Evolutionary conservation across 2,329 filamentous ascomycete genomes (phyloP).

Genomic region (Verticillium klebahnii): DNA sequence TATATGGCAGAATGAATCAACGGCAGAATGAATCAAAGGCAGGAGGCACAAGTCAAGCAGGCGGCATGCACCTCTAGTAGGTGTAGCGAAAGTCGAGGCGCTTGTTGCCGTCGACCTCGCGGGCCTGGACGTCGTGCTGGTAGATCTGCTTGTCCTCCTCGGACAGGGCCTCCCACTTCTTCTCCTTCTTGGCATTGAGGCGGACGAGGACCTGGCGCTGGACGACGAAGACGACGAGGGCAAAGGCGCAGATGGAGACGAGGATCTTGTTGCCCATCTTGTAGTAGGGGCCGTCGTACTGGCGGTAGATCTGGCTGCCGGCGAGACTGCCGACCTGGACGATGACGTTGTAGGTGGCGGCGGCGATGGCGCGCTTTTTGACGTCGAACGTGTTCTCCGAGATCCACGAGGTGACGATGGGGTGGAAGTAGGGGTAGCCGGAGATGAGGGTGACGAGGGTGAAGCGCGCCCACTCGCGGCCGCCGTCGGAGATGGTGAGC

Average conservation of each 20-base stretch:
- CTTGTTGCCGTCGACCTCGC: conserved; percentile 44
- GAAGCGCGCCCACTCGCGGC: conserved; percentile 48
- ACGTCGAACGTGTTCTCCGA: conserved; percentile 45
- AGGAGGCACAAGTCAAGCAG: not conserved
- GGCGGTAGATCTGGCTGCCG: conserved; percentile 43
- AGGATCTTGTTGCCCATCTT: conserved; percentile 53
- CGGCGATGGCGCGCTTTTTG: conserved; percentile 42
- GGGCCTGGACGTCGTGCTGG: conserved; percentile 35
- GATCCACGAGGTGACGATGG: conserved; percentile 46
- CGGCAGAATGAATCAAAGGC: not conserved
- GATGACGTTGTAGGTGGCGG: conserved; percentile 43
- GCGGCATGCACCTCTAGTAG: conserved; percentile 24
- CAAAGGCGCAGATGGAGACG: conserved; percentile 45
- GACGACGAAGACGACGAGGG: conserved; percentile 43
- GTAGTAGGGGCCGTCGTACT: conserved; percentile 50
- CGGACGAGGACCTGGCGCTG: conserved; percentile 38
- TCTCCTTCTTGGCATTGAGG: conserved; percentile 45
- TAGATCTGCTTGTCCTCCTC: conserved; percentile 38
- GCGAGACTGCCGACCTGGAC: conserved; percentile 40
- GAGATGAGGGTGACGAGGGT: conserved; percentile 46
- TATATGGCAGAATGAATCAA: not conserved
- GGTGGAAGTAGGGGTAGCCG: conserved; percentile 55
- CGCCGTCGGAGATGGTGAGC: conserved; percentile 40
- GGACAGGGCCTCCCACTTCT: conserved; percentile 39
- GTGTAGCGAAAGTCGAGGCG: conserved; percentile 47